phyloP scores from a whole-genome alignment of 2,329 filamentous ascomycete genomes.

The Aspergillus tanneri region DNA sequence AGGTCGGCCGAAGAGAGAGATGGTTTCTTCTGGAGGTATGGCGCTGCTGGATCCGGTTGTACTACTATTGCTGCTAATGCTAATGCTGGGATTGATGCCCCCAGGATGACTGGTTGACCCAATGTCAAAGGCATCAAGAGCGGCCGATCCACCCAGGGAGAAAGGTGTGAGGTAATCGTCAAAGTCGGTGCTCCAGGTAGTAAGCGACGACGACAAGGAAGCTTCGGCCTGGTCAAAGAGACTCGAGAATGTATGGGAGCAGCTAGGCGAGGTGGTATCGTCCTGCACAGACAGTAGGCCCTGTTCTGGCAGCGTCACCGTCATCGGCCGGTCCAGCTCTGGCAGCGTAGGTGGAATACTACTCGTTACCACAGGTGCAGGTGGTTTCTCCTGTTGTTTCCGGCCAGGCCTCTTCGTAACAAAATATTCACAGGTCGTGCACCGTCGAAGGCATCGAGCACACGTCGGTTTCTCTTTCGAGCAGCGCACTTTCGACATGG shows the following conservation, averaged over 20 bases:
- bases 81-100: too few species aligned
- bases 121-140: neutral
- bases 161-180: neutral
- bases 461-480: conserved; percentile 23
- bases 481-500: conserved; percentile 34
- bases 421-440: conserved; percentile 33
- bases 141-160: neutral
- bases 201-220: conserved; percentile 1
- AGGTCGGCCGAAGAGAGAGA: neutral
- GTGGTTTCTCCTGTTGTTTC: conserved; percentile 14
- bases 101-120: too few species aligned
- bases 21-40: neutral
- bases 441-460: conserved; percentile 32
- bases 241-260: neutral
- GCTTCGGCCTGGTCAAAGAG: neutral
- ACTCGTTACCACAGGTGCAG: neutral
- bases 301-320: neutral
- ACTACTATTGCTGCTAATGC: too few species aligned
- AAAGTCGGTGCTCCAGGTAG: conserved; percentile 1
- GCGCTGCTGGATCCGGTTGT: neutral
- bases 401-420: conserved; percentile 30
- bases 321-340: too few species aligned
- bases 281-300: neutral
- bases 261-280: neutral
- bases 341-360: too few species aligned